Percentiles rank a stretch among this genome's conserved stretches.
These are phyloP conservation scores for Blastobotrys persicus DNA, from an alignment of 1,139 yeast species.

Conservation along the genomic window DNA sequence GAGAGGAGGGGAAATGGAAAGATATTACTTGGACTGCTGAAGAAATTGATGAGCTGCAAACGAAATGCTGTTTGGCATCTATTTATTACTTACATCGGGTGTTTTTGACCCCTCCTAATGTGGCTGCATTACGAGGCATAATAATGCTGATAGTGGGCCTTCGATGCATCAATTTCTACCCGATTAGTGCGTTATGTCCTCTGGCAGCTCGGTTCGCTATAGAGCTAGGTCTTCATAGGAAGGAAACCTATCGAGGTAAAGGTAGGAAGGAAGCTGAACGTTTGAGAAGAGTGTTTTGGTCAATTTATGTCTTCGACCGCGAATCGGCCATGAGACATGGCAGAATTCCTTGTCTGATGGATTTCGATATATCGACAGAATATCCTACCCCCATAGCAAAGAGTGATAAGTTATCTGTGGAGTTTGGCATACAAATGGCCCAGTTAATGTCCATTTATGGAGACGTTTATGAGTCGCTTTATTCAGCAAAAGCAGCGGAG, in stretches of 20 bases:
- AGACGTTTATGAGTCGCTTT: neutral
- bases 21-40: neutral
- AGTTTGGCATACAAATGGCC: neutral
- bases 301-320: slow-evolving; percentile 53
- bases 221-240: slow-evolving; percentile 63
- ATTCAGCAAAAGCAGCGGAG: neutral
- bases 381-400: slow-evolving; percentile 14
- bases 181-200: slow-evolving; percentile 46
- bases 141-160: slow-evolving; percentile 24
- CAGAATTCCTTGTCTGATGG: slow-evolving; percentile 56
- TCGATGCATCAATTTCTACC: slow-evolving; percentile 11
- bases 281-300: slow-evolving; percentile 54
- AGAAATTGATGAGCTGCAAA: neutral
- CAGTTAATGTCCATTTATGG: neutral
- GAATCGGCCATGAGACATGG: slow-evolving; percentile 56
- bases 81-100: neutral
- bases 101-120: neutral
- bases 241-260: slow-evolving; percentile 47
- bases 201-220: slow-evolving; percentile 60
- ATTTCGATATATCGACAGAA: slow-evolving; percentile 39
- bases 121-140: neutral
- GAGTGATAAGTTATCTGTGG: slow-evolving; percentile 8
- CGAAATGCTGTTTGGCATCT: neutral
- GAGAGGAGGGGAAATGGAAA: neutral
- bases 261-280: slow-evolving; percentile 41